Evolutionary conservation across 257 asterid species (phyloP), one percentile per base, ranked within the genome.

Genomic region (Cinchona pubescens): DNA sequence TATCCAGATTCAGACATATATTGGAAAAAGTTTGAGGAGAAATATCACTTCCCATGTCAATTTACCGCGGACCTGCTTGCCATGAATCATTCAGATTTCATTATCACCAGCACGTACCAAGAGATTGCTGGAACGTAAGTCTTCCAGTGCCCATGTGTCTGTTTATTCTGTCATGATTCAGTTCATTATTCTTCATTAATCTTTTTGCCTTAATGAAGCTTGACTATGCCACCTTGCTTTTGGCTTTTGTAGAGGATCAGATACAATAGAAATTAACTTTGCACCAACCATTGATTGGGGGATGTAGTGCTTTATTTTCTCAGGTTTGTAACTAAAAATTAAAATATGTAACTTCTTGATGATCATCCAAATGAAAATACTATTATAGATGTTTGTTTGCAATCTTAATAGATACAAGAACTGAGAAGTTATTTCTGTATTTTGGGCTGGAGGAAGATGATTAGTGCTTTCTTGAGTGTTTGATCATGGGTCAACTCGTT

Each of bases 91-190:
- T 92, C 99, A 21, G 99, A 95, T 80, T 95, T 95, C 51, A 95
- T 95, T 67, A 91, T 95, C 83, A 93, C 99, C 74, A 92, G 99
- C 75, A 95, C 99, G 27, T 95, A 91, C 89, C 99, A 95, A 82
- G 98, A 92, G 86, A 95, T 95, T 78, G 98, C 99, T 2, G 99
- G 99, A 78, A 92, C 98, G 99, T 92, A 86, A 85, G 99, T 78
- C 40, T 64, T 43, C 64, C 12, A 43, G 8, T 37, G 25, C 75
- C 60, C 53, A 19, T 55, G 65, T 3, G 51, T 53, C 66, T 71
- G 16, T 48, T 66, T 2, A 3, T 53, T 10, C 1, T 30, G 64
- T 19, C 5, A 38, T 37, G n/a, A 51, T 40, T 43, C 27, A 49
- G 21, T 78, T 68, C 45, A 49, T 18, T 30, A 3, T 68, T 30